phyloP scores from a whole-genome alignment of 2,329 filamentous ascomycete species.

The Colletotrichum sp. region DNA sequence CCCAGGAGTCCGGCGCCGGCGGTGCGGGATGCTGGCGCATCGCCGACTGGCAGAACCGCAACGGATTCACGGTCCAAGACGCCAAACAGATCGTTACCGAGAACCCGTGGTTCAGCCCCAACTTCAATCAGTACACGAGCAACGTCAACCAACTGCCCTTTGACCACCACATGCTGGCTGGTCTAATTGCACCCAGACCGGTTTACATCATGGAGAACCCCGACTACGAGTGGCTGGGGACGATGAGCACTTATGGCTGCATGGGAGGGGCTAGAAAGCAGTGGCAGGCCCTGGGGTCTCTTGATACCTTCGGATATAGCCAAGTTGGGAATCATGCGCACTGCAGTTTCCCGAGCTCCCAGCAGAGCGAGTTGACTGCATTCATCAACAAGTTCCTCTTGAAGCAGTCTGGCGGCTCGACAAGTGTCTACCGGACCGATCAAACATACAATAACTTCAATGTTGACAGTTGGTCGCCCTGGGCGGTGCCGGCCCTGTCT shows the following conservation, averaged over 20 bases:
- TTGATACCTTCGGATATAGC: slow-evolving; percentile 54
- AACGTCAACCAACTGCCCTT: slow-evolving; percentile 48
- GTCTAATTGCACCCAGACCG: slow-evolving; percentile 53
- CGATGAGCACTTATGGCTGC: slow-evolving; percentile 52
- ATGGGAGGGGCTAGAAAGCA: slow-evolving; percentile 52
- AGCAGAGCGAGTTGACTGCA: slow-evolving; percentile 47
- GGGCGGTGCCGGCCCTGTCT: slow-evolving; percentile 3
- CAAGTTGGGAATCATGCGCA: slow-evolving; percentile 53
- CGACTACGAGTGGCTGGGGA: slow-evolving; percentile 54
- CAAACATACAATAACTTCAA: slow-evolving; percentile 14
- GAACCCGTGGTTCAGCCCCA: slow-evolving; percentile 57
- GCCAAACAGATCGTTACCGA: slow-evolving; percentile 55
- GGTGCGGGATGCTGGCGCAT: slow-evolving; percentile 55
- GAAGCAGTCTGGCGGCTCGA: slow-evolving; percentile 12
- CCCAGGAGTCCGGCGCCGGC: slow-evolving; percentile 55
- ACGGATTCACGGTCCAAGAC: slow-evolving; percentile 53
- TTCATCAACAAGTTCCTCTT: slow-evolving; percentile 55
- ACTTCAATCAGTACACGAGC: slow-evolving; percentile 58
- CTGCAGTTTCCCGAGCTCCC: slow-evolving; percentile 52
- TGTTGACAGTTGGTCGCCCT: slow-evolving; percentile 15
- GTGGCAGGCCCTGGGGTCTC: slow-evolving; percentile 51
- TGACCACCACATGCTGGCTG: slow-evolving; percentile 59
- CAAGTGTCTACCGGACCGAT: slow-evolving; percentile 10
- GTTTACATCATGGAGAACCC: slow-evolving; percentile 58
- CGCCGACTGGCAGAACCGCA: slow-evolving; percentile 36